Evolutionary conservation across 169 alveolate species (phyloP).

Genomic region (Plasmodium vivax): DNA sequence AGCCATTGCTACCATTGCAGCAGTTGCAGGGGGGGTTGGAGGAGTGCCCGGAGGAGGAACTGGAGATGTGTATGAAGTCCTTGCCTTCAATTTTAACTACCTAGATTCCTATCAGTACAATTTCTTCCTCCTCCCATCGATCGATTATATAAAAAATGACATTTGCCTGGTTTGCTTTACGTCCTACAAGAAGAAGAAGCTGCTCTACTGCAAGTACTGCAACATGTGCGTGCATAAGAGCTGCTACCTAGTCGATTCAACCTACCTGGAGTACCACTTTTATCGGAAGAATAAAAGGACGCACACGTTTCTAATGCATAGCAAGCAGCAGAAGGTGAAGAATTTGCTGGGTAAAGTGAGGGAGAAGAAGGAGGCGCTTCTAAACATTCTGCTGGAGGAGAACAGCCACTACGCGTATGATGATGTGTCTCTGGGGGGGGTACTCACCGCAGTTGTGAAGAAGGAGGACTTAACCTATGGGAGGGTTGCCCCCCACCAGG

Average conservation of each 20-base stretch:
- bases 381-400: background rate
- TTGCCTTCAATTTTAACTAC: constrained; percentile 56
- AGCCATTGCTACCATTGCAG: background rate
- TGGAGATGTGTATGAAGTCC: constrained; percentile 30
- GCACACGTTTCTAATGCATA: constrained; percentile 29
- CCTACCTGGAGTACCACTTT: constrained; percentile 26
- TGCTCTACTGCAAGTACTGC: constrained; percentile 49
- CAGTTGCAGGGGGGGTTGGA: background rate
- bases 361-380: background rate
- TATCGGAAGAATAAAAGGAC: constrained; percentile 19
- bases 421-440: background rate
- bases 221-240: constrained; percentile 63
- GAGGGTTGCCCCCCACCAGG: background rate
- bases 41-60: background rate
- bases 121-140: constrained; percentile 38
- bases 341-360: background rate
- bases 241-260: constrained; percentile 46
- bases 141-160: constrained; percentile 56
- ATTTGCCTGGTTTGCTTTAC: constrained; percentile 68
- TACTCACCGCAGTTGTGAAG: background rate
- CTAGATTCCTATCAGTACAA: constrained; percentile 48
- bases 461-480: background rate
- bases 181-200: constrained; percentile 21
- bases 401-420: background rate
- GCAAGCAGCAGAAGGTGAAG: constrained; percentile 22